Evolutionary conservation across 2,329 filamentous ascomycete species (phyloP), one percentile per base, ranked within the genome.

Genomic region (Plenodomus lindquistii): DNA sequence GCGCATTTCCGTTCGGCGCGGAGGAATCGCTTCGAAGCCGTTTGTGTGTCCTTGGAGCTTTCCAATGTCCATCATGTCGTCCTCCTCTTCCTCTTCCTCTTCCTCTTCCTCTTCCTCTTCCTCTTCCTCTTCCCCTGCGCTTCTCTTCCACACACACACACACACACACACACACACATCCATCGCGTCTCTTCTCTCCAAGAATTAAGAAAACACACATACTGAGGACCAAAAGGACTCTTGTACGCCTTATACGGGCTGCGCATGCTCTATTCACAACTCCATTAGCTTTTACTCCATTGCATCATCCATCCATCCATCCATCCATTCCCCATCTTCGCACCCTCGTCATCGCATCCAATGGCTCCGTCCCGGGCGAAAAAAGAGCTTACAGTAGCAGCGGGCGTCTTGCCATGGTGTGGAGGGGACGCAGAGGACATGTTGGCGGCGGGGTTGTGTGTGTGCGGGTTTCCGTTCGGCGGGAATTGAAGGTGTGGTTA

Each of bases 181-280:
- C 40, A 37, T 17, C 22, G 37, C 11, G 4, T 13, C 27, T 31
- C 6, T 15, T 8, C 27, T 13, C 27, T 4, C 6, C 6, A 15
- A 31, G 15, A 31, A 7, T 4, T 11, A 31, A 31, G 27, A 13
- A 20, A 9, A 40, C 54, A 42, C 59, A 72, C 73, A 70, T 77
- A 85, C 82, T 81, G 77, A 52, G 82, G 82, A 46, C 79, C 82
- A 65, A 80, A 84, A 47, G 78, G 79, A 67, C 80, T 82, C 71
- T 76, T 71, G 72, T 81, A 84, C 52, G 78, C 75, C 66, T 77
- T 71, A 70, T 78, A 77, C 27, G 63, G 62, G 45, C 65, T 67
- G 18, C 74, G 66, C 52, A 59, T 55, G 55, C 59, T 62, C 65
- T 68, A 17, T 22, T 6, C n/a, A 37, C 27, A n/a, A 8, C 4